Percentiles rank a stretch among this genome's conserved stretches.
These are phyloP conservation scores for Laburnicola sp. DNA, from an alignment of 2,329 filamentous ascomycete genomes.

Conservation along the genomic window DNA sequence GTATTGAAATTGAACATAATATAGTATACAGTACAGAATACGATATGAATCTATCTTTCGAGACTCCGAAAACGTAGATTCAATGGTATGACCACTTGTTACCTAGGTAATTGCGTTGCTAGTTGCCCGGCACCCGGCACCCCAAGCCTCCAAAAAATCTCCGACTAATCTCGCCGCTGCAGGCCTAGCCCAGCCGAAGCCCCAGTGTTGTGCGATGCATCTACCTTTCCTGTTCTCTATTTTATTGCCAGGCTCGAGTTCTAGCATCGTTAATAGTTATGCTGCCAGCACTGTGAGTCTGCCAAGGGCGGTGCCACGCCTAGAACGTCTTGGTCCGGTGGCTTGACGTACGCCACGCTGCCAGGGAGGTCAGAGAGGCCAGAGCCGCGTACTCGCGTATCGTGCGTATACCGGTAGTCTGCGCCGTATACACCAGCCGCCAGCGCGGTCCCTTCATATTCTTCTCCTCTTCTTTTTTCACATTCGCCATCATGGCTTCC, in stretches of 20 bases:
- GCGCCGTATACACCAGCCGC: background rate
- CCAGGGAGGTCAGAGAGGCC: background rate
- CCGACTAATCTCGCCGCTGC: slow-evolving; percentile 2
- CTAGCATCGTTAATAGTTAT: background rate
- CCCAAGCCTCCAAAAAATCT: slow-evolving; percentile 5
- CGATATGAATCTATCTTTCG: too few relatives aligned
- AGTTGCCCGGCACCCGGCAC: background rate
- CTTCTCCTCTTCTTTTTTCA: background rate
- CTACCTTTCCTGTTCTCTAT: background rate
- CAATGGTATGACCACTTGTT: too few relatives aligned
- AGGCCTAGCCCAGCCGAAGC: background rate
- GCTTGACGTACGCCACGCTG: slow-evolving; percentile 13
- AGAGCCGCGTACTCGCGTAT: background rate
- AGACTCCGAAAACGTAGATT: too few relatives aligned
- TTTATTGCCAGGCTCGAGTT: background rate
- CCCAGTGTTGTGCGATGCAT: too few relatives aligned
- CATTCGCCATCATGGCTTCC: slow-evolving; percentile 10
- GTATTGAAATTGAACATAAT: too few relatives aligned
- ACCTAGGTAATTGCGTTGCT: too few relatives aligned
- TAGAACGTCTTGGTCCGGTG: slow-evolving; percentile 4
- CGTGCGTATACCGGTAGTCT: background rate
- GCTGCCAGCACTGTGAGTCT: background rate
- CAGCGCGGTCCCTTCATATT: background rate
- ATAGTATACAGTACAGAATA: too few relatives aligned
- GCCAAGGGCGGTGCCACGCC: slow-evolving; percentile 11